Base-by-base conservation (phyloP, 371 early-diverging fungal species). In the Rhizopus delemar region DNA sequence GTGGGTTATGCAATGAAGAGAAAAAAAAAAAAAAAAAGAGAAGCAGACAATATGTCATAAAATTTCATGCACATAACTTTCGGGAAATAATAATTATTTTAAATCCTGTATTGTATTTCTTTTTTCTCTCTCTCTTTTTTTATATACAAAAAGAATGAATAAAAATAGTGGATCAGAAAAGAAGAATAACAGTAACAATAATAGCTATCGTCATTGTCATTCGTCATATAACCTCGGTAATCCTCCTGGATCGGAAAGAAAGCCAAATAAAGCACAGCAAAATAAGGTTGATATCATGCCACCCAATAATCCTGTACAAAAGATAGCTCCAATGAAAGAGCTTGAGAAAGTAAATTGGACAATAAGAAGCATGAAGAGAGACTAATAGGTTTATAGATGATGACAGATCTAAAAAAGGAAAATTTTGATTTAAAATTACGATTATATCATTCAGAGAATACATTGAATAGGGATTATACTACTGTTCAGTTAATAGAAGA, bases 351-450 rank as follows among this genome's bases (percentile, higher is more conserved):
- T 69, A 62, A 33, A 38, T 13, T 22, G 28, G 2, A 46, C 31
- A 39, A 45, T 33, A n/a, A 15, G 6, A 51, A 32, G 13, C 3
- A 33, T 1, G 8, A 48, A 39, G 35, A 57, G 39, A 13, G 32
- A 41, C 5, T 7, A 7, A 16, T 28, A 15, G 12, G 22, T 33
- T 9, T 13, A 11, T 22, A 78, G 78, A 60, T 71, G 46, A 72
- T 74, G 29, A 55, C 69, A 31, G 73, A 74, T 46, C 60, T 78
- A 13, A 78, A 78, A 62, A 74, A 74, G 60, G 78, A 78, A 62
- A 78, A 74, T 59, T 78, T 78, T 53, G 73, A 78, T 65, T 60
- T 78, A 7, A 78, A 78, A 36, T 50, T 78, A 53, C 55, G 71
- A 31, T 48, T 78, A 2, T 78, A 59, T 54, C 75, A 78, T 59